Evolutionary conservation across 768 basidiomycete genomes (phyloP).

Genomic region (Trametes meyenii): DNA sequence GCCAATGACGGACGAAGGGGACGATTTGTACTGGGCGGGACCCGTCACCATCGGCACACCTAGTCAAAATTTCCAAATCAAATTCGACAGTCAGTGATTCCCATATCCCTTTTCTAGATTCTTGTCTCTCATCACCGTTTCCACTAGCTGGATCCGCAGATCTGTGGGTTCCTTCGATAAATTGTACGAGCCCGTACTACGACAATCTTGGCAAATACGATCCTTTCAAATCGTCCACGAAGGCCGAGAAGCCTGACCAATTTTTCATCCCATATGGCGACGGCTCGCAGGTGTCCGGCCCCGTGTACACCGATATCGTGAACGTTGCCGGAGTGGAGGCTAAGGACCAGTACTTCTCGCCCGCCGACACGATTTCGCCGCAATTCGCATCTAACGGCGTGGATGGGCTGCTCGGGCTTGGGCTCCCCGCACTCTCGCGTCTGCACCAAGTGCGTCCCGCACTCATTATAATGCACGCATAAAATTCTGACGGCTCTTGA

Average conservation of each 20-base stretch:
- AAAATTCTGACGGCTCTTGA: background rate
- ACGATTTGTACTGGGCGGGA: slow-evolving; percentile 43
- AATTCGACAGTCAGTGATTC: slow-evolving; percentile 22
- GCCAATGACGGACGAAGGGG: slow-evolving; percentile 26
- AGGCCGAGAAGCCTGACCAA: slow-evolving; percentile 20
- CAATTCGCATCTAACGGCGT: slow-evolving; percentile 12
- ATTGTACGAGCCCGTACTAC: slow-evolving; percentile 21
- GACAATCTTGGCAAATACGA: slow-evolving; percentile 31
- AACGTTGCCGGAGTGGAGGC: slow-evolving; percentile 34
- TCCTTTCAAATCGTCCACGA: slow-evolving; percentile 32
- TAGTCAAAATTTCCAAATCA: slow-evolving; percentile 29
- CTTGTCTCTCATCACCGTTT: background rate
- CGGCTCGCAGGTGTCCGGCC: slow-evolving; percentile 38
- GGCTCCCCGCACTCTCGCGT: slow-evolving; percentile 26
- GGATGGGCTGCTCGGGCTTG: slow-evolving; percentile 32
- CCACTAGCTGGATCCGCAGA: slow-evolving; percentile 26
- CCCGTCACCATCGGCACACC: slow-evolving; percentile 50
- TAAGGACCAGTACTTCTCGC: slow-evolving; percentile 24
- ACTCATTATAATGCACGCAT: background rate
- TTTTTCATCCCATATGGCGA: slow-evolving; percentile 44
- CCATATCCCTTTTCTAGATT: background rate
- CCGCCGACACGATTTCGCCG: slow-evolving; percentile 21
- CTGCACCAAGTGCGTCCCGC: background rate
- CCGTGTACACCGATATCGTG: slow-evolving; percentile 39
- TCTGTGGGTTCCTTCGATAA: slow-evolving; percentile 25